Conservation (phyloP, 306 rosid genomes). For the Castanea crenata region DNA sequence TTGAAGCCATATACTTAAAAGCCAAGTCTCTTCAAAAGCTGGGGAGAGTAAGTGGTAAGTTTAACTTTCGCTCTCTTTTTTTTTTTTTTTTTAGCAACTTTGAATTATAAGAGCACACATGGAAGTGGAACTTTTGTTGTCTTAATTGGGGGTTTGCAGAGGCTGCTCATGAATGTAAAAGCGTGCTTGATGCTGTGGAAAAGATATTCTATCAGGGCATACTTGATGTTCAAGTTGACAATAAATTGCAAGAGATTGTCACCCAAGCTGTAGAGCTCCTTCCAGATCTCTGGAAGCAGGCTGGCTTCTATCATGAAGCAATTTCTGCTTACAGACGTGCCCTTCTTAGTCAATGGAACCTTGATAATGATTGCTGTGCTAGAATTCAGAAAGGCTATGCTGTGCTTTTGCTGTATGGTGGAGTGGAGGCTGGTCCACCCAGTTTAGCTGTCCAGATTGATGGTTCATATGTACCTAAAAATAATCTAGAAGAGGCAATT, state of each 20-base stretch:
- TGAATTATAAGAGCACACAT: slow-evolving; percentile 7
- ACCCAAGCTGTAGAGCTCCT: slow-evolving; percentile 91
- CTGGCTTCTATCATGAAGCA: slow-evolving; percentile 64
- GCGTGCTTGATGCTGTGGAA: slow-evolving; percentile 83
- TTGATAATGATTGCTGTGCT: slow-evolving; percentile 68
- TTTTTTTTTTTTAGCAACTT: too few relatives aligned
- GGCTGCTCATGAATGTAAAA: slow-evolving; percentile 81
- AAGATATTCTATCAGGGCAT: slow-evolving; percentile 75
- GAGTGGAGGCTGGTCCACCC: slow-evolving; percentile 89
- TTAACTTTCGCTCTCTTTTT: neutral
- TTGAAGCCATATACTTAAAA: slow-evolving; percentile 96
- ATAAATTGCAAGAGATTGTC: slow-evolving; percentile 78
- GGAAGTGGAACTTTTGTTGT: slow-evolving; percentile 17
- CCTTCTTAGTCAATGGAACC: slow-evolving; percentile 91
- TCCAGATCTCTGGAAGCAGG: slow-evolving; percentile 89
- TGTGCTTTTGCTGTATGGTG: slow-evolving; percentile 73
- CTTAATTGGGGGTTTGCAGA: slow-evolving; percentile 51
- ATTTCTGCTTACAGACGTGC: slow-evolving; percentile 79
- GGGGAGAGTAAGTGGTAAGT: slow-evolving; percentile 65
- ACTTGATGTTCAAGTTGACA: slow-evolving; percentile 77
- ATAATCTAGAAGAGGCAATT: slow-evolving; percentile 91
- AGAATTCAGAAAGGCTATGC: slow-evolving; percentile 89
- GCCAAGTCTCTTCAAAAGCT: slow-evolving; percentile 87
- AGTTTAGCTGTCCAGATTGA: slow-evolving; percentile 81
- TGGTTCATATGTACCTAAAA: slow-evolving; percentile 79